Evolutionary conservation across 352 stramenopile species (phyloP).

Genomic region (Pythium sukuiense): DNA sequence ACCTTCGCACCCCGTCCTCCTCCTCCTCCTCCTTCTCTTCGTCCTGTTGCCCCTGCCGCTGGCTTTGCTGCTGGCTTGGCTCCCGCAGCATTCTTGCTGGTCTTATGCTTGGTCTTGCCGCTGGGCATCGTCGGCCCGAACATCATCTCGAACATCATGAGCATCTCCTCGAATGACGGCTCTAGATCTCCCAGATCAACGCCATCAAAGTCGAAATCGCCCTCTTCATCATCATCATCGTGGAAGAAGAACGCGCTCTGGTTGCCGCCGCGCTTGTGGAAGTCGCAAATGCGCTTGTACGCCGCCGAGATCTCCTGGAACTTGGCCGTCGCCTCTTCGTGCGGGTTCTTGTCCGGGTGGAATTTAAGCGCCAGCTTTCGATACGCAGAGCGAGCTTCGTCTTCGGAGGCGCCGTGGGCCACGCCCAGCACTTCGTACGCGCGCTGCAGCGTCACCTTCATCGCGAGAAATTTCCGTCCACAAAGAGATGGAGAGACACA

Average conservation of each 20-base stretch:
- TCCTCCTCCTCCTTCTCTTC: no score
- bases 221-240: constrained; percentile 22
- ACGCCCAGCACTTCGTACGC: constrained; percentile 50
- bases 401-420: constrained; percentile 33
- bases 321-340: constrained; percentile 49
- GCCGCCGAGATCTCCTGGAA: constrained; percentile 73
- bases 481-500: background rate
- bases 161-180: constrained; percentile 67
- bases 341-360: constrained; percentile 73
- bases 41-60: no score
- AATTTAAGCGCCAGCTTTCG: constrained; percentile 59
- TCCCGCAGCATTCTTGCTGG: background rate
- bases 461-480: background rate
- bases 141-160: constrained; percentile 79
- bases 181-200: constrained; percentile 38
- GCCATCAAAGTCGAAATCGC: constrained; percentile 35
- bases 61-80: background rate
- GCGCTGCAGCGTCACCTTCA: constrained; percentile 41
- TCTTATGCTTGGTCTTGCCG: constrained; percentile 4
- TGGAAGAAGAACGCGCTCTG: constrained; percentile 17
- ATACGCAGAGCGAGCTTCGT: constrained; percentile 64
- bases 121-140: constrained; percentile 33
- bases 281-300: constrained; percentile 69
- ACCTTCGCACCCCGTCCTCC: constrained; percentile 1
- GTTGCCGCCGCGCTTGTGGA: constrained; percentile 34